Percentiles rank a stretch among this genome's conserved stretches.
These are phyloP conservation scores for Umbelopsis isabellina DNA, from an alignment of 192 early-diverging fungal genomes.

Conservation along the genomic window DNA sequence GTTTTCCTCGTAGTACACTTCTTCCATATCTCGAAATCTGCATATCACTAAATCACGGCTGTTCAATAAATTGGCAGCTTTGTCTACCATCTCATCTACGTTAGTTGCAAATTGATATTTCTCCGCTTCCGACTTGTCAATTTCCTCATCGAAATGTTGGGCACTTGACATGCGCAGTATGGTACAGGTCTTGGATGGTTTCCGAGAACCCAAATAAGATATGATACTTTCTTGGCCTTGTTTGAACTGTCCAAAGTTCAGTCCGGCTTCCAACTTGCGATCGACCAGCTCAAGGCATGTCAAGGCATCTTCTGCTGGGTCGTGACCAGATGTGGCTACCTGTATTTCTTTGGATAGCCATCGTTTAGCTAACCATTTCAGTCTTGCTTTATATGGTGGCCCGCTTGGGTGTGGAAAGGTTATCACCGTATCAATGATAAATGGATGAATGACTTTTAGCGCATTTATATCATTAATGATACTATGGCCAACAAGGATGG, in stretches of 20 bases:
- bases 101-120: no score
- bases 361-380: slow-evolving; percentile 55
- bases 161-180: neutral
- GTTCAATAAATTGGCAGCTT: no score
- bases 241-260: slow-evolving; percentile 39
- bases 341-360: slow-evolving; percentile 63
- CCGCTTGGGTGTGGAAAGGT: slow-evolving; percentile 59
- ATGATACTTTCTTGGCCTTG: neutral
- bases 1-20: no score
- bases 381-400: slow-evolving; percentile 51
- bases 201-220: neutral
- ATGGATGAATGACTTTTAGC: slow-evolving; percentile 58
- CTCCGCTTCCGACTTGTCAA: no score
- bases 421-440: slow-evolving; percentile 67
- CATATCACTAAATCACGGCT: no score
- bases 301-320: slow-evolving; percentile 69
- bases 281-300: slow-evolving; percentile 64
- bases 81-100: no score
- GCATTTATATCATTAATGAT: slow-evolving; percentile 70
- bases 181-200: neutral
- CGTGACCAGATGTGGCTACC: slow-evolving; percentile 55
- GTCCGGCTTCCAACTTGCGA: slow-evolving; percentile 48
- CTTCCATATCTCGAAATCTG: no score
- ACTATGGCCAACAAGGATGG: slow-evolving; percentile 57
- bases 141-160: no score